These are phyloP conservation scores for Irpex sp. DNA, from an alignment of 1,284 basidiomycete genomes.

Conservation along the genomic window DNA sequence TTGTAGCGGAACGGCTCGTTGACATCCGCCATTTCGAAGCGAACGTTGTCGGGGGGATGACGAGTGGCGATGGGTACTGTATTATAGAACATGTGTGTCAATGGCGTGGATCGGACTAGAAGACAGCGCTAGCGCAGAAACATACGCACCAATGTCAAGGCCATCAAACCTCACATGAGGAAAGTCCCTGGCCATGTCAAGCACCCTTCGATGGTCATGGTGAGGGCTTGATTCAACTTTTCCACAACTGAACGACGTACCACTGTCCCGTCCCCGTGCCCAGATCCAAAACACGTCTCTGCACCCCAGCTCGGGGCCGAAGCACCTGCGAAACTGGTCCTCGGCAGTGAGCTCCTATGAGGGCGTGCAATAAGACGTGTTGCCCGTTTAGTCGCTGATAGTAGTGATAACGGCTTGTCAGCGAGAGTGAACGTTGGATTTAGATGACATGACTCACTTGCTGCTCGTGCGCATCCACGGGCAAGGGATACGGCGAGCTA, in stretches of 20 bases:
- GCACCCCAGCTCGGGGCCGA: constrained; percentile 17
- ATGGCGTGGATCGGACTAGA: not conserved
- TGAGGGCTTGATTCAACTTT: not conserved
- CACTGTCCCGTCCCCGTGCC: constrained; percentile 69
- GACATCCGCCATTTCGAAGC: constrained; percentile 60
- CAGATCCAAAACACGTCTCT: constrained; percentile 55
- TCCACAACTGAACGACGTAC: constrained; percentile 33
- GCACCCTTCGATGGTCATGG: constrained; percentile 41
- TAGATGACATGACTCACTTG: constrained; percentile 37
- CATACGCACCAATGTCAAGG: constrained; percentile 59
- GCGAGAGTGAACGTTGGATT: not conserved
- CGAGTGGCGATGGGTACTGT: constrained; percentile 64
- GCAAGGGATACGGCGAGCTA: constrained; percentile 56
- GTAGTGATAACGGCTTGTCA: not conserved
- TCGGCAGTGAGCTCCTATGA: constrained; percentile 48
- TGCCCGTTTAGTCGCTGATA: constrained; percentile 46
- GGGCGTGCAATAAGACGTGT: constrained; percentile 40
- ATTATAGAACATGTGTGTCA: constrained; percentile 8
- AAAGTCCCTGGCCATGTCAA: constrained; percentile 64
- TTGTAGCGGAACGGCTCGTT: constrained; percentile 43
- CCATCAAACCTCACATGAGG: constrained; percentile 59
- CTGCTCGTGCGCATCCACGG: constrained; percentile 60
- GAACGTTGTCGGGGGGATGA: constrained; percentile 51
- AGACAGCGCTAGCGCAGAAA: not conserved
- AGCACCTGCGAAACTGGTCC: constrained; percentile 54